Evolutionary conservation across 2,329 filamentous ascomycete species (phyloP).

Genomic region (Lecanosticta acicola): DNA sequence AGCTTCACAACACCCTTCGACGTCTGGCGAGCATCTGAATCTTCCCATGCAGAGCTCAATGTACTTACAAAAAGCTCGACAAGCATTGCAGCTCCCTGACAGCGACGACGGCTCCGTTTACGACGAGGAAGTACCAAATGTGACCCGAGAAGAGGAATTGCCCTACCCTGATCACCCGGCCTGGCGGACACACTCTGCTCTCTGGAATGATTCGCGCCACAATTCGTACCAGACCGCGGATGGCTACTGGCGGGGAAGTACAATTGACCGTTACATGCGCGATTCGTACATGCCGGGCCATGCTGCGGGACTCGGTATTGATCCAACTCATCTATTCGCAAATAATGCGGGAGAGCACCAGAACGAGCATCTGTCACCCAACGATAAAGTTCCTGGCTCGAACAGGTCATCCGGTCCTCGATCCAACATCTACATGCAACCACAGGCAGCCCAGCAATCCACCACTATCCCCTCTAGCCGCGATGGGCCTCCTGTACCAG

Average conservation of each 20-base stretch:
- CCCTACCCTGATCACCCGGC: constrained; percentile 30
- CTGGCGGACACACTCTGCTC: constrained; percentile 25
- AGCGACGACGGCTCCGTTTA: constrained; percentile 35
- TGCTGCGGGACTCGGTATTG: background rate
- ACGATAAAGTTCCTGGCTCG: constrained; percentile 2
- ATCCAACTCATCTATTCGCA: background rate
- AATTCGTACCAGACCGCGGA: constrained; percentile 12
- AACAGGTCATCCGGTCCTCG: constrained; percentile 8
- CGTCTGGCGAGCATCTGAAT: constrained; percentile 2
- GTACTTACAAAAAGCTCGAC: constrained; percentile 19
- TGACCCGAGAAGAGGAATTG: constrained; percentile 20
- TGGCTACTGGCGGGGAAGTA: constrained; percentile 23
- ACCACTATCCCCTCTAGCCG: constrained; percentile 4
- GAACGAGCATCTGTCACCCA: constrained; percentile 5
- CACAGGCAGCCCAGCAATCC: constrained; percentile 16
- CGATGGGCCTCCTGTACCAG: constrained; percentile 15
- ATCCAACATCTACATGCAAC: constrained; percentile 10
- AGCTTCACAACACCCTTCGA: constrained; percentile 8
- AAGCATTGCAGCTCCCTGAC: constrained; percentile 13
- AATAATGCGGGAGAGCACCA: background rate
- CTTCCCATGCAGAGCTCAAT: constrained; percentile 13
- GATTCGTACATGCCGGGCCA: constrained; percentile 11
- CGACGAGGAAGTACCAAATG: constrained; percentile 27
- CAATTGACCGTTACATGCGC: constrained; percentile 22
- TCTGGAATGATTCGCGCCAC: constrained; percentile 17